phyloP scores from a whole-genome alignment of 345 rosid species.

The Gossypium raimondii region DNA sequence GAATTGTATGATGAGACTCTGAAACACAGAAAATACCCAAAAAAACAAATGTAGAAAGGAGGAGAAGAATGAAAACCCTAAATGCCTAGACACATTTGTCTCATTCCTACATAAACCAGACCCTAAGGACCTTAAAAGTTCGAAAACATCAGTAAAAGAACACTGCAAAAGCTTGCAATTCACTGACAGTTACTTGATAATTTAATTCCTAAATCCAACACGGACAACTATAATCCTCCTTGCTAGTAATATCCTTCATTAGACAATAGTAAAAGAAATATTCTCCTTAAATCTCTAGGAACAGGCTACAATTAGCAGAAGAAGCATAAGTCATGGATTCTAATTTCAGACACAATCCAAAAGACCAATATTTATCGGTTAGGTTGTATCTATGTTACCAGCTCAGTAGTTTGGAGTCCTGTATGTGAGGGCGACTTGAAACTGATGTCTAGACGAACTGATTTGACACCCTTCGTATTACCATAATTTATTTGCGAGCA shows the following conservation, averaged over 20 bases:
- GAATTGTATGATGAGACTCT: neutral
- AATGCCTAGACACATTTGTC: neutral
- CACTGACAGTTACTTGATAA: neutral
- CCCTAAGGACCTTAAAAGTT: neutral
- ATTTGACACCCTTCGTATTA: constrained; percentile 46
- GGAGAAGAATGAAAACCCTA: neutral
- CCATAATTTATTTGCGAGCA: constrained; percentile 33
- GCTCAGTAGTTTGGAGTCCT: constrained; percentile 87
- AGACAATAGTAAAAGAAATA: neutral
- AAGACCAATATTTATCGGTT: neutral
- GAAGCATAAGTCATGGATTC: neutral
- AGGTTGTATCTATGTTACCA: constrained; percentile 40
- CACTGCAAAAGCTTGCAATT: neutral
- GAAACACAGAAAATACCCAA: neutral
- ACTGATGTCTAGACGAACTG: constrained; percentile 87
- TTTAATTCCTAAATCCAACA: neutral
- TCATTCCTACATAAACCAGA: neutral
- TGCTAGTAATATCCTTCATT: neutral
- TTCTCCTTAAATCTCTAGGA: neutral
- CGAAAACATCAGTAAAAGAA: neutral
- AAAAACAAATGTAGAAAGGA: neutral
- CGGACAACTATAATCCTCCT: neutral
- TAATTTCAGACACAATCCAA: neutral
- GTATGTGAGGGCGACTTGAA: constrained; percentile 90
- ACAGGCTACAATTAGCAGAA: neutral